These are phyloP conservation scores for Coemansia sp. DNA, from an alignment of 192 early-diverging fungal genomes.

Conservation along the genomic window DNA sequence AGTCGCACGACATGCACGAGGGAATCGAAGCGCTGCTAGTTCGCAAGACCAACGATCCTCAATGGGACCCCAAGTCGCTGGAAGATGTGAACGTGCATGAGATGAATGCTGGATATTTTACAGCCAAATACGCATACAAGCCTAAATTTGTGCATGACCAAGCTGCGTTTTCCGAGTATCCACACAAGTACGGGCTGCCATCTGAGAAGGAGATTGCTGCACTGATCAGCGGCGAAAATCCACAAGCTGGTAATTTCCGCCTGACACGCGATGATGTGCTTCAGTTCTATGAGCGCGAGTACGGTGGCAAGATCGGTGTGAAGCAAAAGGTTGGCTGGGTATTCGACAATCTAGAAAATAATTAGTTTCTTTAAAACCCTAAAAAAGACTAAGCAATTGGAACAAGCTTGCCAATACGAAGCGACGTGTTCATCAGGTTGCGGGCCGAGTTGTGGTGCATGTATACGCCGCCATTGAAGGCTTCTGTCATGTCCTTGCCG, in stretches of 20 bases:
- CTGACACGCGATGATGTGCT: conserved; percentile 58
- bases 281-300: conserved; percentile 60
- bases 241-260: conserved; percentile 60
- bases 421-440: conserved; percentile 62
- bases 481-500: conserved; percentile 80
- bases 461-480: conserved; percentile 92
- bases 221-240: conserved; percentile 64
- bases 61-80: conserved; percentile 72
- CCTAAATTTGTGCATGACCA: conserved; percentile 44
- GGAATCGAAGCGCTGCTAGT: conserved; percentile 81
- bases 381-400: conserved; percentile 16
- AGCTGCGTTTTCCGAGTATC: conserved; percentile 55
- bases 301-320: conserved; percentile 65
- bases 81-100: conserved; percentile 52
- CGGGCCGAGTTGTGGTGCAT: conserved; percentile 85
- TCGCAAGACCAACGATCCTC: conserved; percentile 58
- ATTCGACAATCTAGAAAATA: no score
- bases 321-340: conserved; percentile 48
- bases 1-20: conserved; percentile 80
- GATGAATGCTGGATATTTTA: conserved; percentile 61
- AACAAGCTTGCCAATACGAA: conserved; percentile 40
- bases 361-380: no score
- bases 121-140: conserved; percentile 17
- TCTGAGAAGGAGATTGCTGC: conserved; percentile 63
- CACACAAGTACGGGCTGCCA: conserved; percentile 64